These are phyloP conservation scores for Massospora cicadina DNA, from an alignment of 371 early-diverging fungal genomes.

Conservation along the genomic window DNA sequence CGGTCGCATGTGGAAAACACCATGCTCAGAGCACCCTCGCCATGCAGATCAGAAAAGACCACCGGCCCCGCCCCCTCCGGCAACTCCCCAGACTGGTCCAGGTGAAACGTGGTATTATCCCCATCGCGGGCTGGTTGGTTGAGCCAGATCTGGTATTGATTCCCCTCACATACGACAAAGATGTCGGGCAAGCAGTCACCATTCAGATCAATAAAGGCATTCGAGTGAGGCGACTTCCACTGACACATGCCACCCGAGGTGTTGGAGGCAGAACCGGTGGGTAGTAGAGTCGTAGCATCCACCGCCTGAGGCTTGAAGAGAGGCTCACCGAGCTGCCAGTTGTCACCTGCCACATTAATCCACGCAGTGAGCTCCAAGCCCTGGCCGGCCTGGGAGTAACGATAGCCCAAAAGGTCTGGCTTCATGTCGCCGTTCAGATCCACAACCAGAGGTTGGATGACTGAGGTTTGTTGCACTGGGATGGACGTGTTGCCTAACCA, in stretches of 20 bases:
- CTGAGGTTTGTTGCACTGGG: background rate
- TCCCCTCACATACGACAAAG: conserved; percentile 53
- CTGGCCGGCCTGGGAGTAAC: background rate
- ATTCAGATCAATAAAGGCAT: conserved; percentile 76
- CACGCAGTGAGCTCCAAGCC: background rate
- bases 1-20: conserved; percentile 46
- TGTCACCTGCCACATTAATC: background rate
- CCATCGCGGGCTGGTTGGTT: conserved; percentile 20
- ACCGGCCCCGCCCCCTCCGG: conserved; percentile 60
- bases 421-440: conserved; percentile 66
- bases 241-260: no score
- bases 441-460: conserved; percentile 53
- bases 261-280: conserved; percentile 12
- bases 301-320: background rate
- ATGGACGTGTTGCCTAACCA: background rate
- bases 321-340: background rate
- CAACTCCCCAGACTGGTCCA: conserved; percentile 32
- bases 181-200: conserved; percentile 85
- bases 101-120: conserved; percentile 34
- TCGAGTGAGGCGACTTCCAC: conserved; percentile 62
- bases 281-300: no score
- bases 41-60: conserved; percentile 77
- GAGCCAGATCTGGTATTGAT: conserved; percentile 59
- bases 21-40: conserved; percentile 74
- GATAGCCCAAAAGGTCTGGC: conserved; percentile 54